Percentiles rank a stretch among this genome's conserved stretches.
These are phyloP conservation scores for Pseudomicrostroma phylloplanum DNA, from an alignment of 1,284 basidiomycete species.

Conservation along the genomic window DNA sequence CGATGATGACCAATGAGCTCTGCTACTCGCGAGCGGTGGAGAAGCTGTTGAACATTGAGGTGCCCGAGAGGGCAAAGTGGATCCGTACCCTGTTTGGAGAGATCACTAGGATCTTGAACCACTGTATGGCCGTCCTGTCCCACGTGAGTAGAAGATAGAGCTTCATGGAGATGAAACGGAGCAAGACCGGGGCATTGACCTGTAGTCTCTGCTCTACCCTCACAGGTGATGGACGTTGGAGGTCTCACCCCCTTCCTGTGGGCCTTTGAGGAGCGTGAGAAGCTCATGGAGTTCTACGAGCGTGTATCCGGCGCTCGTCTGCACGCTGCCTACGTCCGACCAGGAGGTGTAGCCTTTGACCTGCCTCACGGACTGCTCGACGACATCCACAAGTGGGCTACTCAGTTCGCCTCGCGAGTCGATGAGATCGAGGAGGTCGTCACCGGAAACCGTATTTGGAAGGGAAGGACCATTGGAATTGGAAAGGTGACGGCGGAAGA, in stretches of 20 bases:
- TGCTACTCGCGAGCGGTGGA: slow-evolving; percentile 96
- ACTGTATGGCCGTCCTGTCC: slow-evolving; percentile 94
- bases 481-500: slow-evolving; percentile 86
- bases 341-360: slow-evolving; percentile 96
- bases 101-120: slow-evolving; percentile 92
- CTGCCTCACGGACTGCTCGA: slow-evolving; percentile 91
- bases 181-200: background rate
- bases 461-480: slow-evolving; percentile 83
- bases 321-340: slow-evolving; percentile 95
- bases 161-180: background rate
- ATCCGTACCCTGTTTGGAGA: slow-evolving; percentile 95
- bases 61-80: slow-evolving; percentile 98
- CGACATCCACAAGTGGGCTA: slow-evolving; percentile 96
- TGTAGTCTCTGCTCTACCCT: background rate
- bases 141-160: slow-evolving; percentile 54
- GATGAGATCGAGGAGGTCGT: slow-evolving; percentile 98
- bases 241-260: slow-evolving; percentile 97
- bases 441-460: slow-evolving; percentile 97
- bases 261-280: slow-evolving; percentile 99
- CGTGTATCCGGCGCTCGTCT: slow-evolving; percentile 95
- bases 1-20: slow-evolving; percentile 66
- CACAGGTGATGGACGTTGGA: slow-evolving; percentile 62
- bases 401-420: slow-evolving; percentile 81
- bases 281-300: slow-evolving; percentile 99
- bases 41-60: slow-evolving; percentile 95